Evolutionary conservation across 2,329 filamentous ascomycete species (phyloP), one percentile per base, ranked within the genome.

Genomic region (Chaetothyriales sp.): DNA sequence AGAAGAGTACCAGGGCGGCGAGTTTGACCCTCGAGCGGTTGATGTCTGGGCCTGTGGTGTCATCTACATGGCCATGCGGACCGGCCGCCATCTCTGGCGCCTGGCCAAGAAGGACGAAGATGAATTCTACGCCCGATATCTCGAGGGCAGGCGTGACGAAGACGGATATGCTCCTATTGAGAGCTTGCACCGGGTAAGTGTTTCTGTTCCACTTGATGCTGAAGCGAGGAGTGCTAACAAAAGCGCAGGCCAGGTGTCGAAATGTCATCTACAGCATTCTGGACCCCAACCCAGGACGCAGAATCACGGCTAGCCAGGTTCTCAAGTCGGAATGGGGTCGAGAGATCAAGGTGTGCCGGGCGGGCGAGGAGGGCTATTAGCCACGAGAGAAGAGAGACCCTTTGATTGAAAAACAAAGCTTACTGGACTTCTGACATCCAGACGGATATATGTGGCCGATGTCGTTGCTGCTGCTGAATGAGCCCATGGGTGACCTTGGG

Each of bases 31-130:
- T 26, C 79, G 92, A 52, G 90, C 92, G n/a, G 90, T 98, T 47
- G 92, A 98, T 63, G 84, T 96, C 12, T 98, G 92, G 92, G 92
- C 92, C 20, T 95, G 88, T 54, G 92, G 92, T 64, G 92, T 98
- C 48, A 98, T 98, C 53, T 98, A 98, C 71, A 98, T 98, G 92
- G 92, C 92, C 12, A 98, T 98, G 92, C 79, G 92, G 52, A 96
- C 90, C 1, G 92, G 92, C 5, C 79, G 92, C 49, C 92, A 98
- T 67, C 74, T 98, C 7, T 98, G 92, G 92, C 84, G 89, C 50
- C 80, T 95, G n/a, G 92, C 92, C 5, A 90, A 90, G 68, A 93
- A 88, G 68, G 89, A 94, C 50, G 90, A 96, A 58, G 92, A 98
- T 62, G 92, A 96, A 63, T 98, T 96, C 61, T 98, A 95, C 65